phyloP scores from a whole-genome alignment of 768 basidiomycete genomes.

The Termitomyces sp. region DNA sequence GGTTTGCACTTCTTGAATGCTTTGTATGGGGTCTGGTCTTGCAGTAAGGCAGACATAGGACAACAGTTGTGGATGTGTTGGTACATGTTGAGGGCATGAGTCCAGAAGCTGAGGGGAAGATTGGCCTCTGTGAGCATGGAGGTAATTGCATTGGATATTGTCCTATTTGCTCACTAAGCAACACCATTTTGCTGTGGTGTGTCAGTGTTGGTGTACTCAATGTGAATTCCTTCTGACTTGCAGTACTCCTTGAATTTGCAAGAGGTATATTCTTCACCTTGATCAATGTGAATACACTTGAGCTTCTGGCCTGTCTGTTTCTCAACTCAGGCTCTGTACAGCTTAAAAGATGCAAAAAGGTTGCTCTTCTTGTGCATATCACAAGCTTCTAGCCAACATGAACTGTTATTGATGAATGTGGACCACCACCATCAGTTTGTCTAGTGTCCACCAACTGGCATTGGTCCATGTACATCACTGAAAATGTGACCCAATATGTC shows the following conservation, averaged over 20 bases:
- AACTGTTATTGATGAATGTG: not conserved
- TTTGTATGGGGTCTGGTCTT: not conserved
- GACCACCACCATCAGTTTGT: not conserved
- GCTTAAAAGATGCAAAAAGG: constrained; percentile 25
- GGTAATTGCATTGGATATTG: constrained; percentile 25
- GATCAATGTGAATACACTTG: constrained; percentile 21
- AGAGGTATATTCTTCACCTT: not conserved
- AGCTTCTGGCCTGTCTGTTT: constrained; percentile 22
- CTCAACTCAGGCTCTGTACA: constrained; percentile 31
- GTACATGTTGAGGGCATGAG: not conserved
- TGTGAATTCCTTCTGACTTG: constrained; percentile 21
- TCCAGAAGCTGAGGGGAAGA: constrained; percentile 8
- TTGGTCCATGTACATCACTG: not conserved
- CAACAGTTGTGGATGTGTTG: constrained; percentile 6
- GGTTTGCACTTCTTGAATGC: too few relatives aligned
- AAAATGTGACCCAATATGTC: not conserved
- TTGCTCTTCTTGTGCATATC: constrained; percentile 15
- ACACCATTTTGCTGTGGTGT: constrained; percentile 25
- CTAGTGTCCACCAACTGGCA: not conserved
- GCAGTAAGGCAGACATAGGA: constrained; percentile 5
- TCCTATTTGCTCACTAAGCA: constrained; percentile 29
- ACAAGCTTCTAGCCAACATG: not conserved
- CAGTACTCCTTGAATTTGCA: constrained; percentile 12
- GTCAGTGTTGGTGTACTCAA: constrained; percentile 20
- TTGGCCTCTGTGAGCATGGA: not conserved